Conservation (phyloP, 371 early-diverging fungal species). For the Nematocida sp. region DNA sequence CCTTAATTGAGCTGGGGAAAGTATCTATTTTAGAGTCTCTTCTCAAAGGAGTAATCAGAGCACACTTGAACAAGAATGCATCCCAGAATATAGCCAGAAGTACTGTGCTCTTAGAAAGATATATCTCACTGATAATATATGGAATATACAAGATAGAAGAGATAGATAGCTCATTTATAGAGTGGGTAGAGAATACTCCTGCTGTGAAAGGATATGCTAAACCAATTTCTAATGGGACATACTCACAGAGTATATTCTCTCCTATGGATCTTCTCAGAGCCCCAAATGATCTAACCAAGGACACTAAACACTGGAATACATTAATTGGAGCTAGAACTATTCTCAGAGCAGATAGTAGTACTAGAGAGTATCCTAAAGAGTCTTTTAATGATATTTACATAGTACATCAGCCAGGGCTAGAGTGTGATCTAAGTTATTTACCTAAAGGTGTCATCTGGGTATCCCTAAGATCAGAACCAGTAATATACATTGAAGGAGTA, state of each 20-base stretch:
- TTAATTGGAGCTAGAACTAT: slow-evolving; percentile 22
- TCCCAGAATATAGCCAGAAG: neutral
- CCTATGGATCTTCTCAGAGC: neutral
- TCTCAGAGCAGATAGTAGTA: neutral
- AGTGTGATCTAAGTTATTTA: neutral
- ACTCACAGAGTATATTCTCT: neutral
- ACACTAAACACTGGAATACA: slow-evolving; percentile 3
- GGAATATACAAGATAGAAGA: slow-evolving; percentile 11
- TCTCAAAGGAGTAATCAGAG: slow-evolving; percentile 1
- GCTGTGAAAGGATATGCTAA: neutral
- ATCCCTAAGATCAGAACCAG: slow-evolving; percentile 43
- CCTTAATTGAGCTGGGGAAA: neutral
- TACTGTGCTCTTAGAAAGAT: slow-evolving; percentile 10
- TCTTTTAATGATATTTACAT: neutral
- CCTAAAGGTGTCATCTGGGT: neutral
- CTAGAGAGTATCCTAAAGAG: no score
- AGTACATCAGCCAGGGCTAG: neutral
- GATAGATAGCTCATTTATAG: neutral
- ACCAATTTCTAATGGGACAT: neutral
- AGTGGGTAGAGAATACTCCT: slow-evolving; percentile 2
- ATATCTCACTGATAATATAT: slow-evolving; percentile 36
- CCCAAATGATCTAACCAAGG: neutral
- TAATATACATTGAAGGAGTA: slow-evolving; percentile 41
- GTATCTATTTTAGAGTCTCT: slow-evolving; percentile 1
- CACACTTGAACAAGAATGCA: slow-evolving; percentile 5